Base-by-base conservation (phyloP, 345 rosid species). In the Ailanthus altissimus region DNA sequence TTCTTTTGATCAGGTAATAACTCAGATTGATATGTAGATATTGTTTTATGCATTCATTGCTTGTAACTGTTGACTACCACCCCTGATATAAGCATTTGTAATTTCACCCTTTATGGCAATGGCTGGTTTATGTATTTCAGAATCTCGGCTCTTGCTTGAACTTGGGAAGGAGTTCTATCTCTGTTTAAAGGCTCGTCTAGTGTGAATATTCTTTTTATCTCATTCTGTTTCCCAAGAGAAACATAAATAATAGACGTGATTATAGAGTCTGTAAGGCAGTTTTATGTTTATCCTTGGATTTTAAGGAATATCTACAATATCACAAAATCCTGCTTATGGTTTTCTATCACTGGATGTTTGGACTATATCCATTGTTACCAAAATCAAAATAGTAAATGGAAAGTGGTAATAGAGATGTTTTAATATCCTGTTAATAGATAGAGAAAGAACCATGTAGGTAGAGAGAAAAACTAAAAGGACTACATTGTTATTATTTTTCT, bases 1-100 rank as follows among this genome's bases (percentile, higher is more conserved):
- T 79, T 90, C 97, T 23, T 84, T 93, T 63, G 88, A 91, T 61
- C 78, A 77, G 91, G 98, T 95, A 85, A 76, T 75, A 21, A 46
- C 64, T 56, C 72, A 8, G 23, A 54, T 36, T 15, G 50, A 11
- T 76, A 43, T 58, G 11, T 68, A 8, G 20, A n/a, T 28, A 70
- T n/a, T n/a, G 23, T 49, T 47, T 65, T 8, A 47, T 74, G 51
- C 10, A 54, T 70, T 46, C n/a, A n/a, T 73, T 57, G 49, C 74
- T 70, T 54, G 32, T 60, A 13, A 28, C n/a, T 62, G 25, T 67
- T 32, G 2, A 26, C 50, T 63, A 16, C 70, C 38, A 12, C 61
- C 13, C 11, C 7, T n/a, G 28, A 12, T 45, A 23, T 26, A 76
- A 50, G 23, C 13, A 28, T 26, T 51, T n/a, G n/a, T n/a, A 46